Evolutionary conservation across 78 protist genomes (phyloP).

Genomic region (Polysphondylium violaceum): DNA sequence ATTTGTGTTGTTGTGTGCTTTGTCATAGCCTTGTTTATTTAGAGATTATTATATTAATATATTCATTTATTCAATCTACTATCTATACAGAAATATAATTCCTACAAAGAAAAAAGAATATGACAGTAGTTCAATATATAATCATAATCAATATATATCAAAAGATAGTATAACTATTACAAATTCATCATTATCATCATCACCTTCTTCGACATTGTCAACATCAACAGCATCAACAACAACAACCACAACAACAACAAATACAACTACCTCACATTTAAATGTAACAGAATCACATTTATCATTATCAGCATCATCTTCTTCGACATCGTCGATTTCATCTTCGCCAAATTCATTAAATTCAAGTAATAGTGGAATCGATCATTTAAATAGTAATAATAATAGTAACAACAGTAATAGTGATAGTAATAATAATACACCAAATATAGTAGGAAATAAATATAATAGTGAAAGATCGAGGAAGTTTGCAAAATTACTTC

Average conservation of each 20-base stretch:
- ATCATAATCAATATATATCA: slow-evolving; percentile 58
- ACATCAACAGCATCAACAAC: neutral
- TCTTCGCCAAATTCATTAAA: slow-evolving; percentile 9
- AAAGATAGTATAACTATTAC: slow-evolving; percentile 5
- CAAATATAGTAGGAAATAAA: slow-evolving; percentile 11
- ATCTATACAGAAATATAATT: slow-evolving; percentile 32
- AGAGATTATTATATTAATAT: neutral
- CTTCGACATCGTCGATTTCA: neutral
- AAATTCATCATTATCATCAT: slow-evolving; percentile 10
- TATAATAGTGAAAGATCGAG: slow-evolving; percentile 24
- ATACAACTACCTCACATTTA: too few relatives aligned
- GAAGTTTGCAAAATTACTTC: slow-evolving; percentile 34
- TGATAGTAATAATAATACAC: neutral
- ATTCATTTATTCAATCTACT: neutral
- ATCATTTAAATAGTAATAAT: neutral
- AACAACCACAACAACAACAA: neutral
- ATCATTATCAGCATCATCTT: slow-evolving; percentile 32
- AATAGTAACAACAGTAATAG: neutral
- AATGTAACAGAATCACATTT: slow-evolving; percentile 7
- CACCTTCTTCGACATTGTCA: neutral
- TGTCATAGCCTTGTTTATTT: neutral
- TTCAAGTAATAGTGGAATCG: slow-evolving; percentile 42
- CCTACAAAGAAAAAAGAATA: slow-evolving; percentile 66
- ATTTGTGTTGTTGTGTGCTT: neutral
- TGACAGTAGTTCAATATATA: slow-evolving; percentile 56